Conservation (phyloP, 2,329 filamentous ascomycete species). For the Talaromyces sp. region DNA sequence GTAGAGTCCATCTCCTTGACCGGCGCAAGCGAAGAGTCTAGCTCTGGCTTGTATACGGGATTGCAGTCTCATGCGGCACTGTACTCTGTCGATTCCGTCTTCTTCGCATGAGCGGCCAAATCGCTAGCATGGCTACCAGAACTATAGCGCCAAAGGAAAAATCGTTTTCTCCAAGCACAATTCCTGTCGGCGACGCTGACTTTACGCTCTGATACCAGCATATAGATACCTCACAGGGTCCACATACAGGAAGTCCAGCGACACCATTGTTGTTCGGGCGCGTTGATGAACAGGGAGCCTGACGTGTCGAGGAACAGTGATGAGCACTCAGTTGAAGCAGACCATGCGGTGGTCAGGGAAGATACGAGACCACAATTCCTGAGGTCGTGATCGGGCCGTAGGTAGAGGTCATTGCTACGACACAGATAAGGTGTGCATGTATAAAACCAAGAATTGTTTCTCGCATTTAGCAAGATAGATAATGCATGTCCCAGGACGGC, state of each 20-base stretch:
- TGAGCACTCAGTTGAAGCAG: background rate
- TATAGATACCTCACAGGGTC: background rate
- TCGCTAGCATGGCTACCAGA: background rate
- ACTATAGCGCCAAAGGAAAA: background rate
- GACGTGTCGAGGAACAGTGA: background rate
- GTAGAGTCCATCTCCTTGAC: background rate
- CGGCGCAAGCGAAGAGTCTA: background rate
- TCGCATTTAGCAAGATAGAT: background rate
- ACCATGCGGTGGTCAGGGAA: background rate
- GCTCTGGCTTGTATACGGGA: background rate
- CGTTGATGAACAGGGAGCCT: background rate
- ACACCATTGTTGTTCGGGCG: background rate
- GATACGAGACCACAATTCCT: background rate
- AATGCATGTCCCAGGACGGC: background rate
- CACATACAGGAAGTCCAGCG: background rate
- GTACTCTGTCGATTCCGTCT: background rate
- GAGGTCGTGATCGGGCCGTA: background rate
- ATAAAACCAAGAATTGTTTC: too few relatives aligned
- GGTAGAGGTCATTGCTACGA: background rate
- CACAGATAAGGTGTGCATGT: background rate
- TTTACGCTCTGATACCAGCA: background rate
- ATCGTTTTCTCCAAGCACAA: background rate
- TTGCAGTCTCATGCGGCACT: background rate
- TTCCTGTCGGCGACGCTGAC: background rate
- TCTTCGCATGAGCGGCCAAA: background rate